Evolutionary conservation across 495 filamentous ascomycete genomes (phyloP).

Genomic region (Diplogelasinospora grovesii): DNA sequence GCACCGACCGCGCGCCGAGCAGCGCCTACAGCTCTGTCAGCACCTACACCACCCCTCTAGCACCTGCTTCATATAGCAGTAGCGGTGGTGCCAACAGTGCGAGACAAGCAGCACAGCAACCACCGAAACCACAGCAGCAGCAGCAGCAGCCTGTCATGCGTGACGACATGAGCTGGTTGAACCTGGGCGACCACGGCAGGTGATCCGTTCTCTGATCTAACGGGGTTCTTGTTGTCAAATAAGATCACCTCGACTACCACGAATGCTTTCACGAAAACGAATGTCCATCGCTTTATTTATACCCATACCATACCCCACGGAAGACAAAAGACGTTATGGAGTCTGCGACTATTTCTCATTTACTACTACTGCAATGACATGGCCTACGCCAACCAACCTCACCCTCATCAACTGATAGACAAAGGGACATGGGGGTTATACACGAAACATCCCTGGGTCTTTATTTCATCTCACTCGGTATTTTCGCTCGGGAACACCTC

Average conservation of each 20-base stretch:
- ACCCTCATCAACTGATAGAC: no score
- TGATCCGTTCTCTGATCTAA: neutral
- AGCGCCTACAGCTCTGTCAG: constrained; percentile 49
- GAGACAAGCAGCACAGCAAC: no score
- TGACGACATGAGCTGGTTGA: constrained; percentile 73
- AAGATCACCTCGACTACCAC: no score
- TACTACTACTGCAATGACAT: no score
- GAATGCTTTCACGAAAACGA: constrained; percentile 1
- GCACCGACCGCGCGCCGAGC: constrained; percentile 46
- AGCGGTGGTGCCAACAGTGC: constrained; percentile 14
- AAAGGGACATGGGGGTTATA: no score
- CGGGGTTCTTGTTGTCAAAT: neutral
- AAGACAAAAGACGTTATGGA: no score
- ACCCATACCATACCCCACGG: no score
- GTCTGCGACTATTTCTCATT: no score
- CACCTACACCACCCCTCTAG: constrained; percentile 31
- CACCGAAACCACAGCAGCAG: constrained; percentile 23
- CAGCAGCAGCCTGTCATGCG: constrained; percentile 15
- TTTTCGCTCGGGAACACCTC: neutral
- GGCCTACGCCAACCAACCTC: no score
- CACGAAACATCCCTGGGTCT: no score
- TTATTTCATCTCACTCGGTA: no score
- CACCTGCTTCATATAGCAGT: constrained; percentile 21
- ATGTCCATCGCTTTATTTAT: neutral
- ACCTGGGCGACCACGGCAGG: constrained; percentile 40